These are phyloP conservation scores for Peronosclerospora sorghi DNA, from an alignment of 352 stramenopile genomes.

Conservation along the genomic window DNA sequence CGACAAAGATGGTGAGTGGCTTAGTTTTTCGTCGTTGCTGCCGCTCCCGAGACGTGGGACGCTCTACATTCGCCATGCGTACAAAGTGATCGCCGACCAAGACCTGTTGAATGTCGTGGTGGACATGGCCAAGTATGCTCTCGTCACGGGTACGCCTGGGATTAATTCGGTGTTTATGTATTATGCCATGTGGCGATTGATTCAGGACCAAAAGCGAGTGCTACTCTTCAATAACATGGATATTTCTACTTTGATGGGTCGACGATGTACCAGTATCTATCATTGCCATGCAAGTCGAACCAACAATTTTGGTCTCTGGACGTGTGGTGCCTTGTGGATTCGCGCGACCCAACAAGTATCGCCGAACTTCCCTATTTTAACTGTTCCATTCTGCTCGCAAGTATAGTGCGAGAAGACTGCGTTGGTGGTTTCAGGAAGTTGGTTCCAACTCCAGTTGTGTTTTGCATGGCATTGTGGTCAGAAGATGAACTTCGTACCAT, in stretches of 20 bases:
- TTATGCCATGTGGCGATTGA: constrained; percentile 27
- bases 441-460: constrained; percentile 2
- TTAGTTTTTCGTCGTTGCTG: constrained; percentile 17
- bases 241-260: constrained; percentile 20
- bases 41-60: constrained; percentile 10
- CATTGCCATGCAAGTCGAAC: not conserved
- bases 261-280: not conserved
- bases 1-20: constrained; percentile 15
- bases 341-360: not conserved
- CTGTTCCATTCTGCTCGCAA: constrained; percentile 12
- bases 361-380: not conserved
- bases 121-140: constrained; percentile 15
- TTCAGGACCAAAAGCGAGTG: constrained; percentile 19
- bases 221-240: constrained; percentile 7
- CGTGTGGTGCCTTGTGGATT: constrained; percentile 5
- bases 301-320: constrained; percentile 1
- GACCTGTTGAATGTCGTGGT: constrained; percentile 10
- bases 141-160: constrained; percentile 22
- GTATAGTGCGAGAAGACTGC: constrained; percentile 17
- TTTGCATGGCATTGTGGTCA: not conserved
- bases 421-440: constrained; percentile 28
- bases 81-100: constrained; percentile 16
- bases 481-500: not conserved
- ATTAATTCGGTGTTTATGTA: constrained; percentile 28
- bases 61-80: constrained; percentile 22